Conservation (phyloP, 352 stramenopile species). For the Pythium myriotylum region DNA sequence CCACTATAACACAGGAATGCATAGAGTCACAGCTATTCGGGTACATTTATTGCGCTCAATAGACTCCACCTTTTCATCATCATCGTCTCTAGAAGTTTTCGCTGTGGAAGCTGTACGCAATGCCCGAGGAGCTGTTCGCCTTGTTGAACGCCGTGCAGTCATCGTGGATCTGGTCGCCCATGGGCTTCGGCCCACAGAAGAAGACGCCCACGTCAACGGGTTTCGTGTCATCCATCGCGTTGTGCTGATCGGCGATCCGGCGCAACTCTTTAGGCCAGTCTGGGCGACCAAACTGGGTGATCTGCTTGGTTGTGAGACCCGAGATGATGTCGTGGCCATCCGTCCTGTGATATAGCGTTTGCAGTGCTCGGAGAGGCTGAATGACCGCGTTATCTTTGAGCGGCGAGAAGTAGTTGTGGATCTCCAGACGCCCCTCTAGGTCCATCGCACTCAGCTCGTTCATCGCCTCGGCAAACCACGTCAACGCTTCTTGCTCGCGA, state of each 20-base stretch:
- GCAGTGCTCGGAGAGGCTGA: slow-evolving; percentile 62
- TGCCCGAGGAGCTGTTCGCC: slow-evolving; percentile 33
- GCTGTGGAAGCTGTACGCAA: slow-evolving; percentile 74
- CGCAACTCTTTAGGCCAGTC: slow-evolving; percentile 75
- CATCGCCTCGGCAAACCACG: slow-evolving; percentile 84
- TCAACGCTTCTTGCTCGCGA: slow-evolving; percentile 54
- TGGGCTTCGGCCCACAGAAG: slow-evolving; percentile 66
- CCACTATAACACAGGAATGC: too few relatives aligned
- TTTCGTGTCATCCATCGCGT: neutral
- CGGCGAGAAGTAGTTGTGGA: slow-evolving; percentile 86
- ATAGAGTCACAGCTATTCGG: too few relatives aligned
- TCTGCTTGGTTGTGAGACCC: slow-evolving; percentile 65
- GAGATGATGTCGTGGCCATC: slow-evolving; percentile 77
- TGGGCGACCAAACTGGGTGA: slow-evolving; percentile 74
- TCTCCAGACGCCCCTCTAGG: slow-evolving; percentile 71
- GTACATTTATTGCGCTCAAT: too few relatives aligned
- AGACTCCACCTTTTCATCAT: too few relatives aligned
- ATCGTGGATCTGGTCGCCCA: slow-evolving; percentile 61
- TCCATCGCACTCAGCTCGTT: slow-evolving; percentile 78
- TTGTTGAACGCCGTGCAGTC: slow-evolving; percentile 70
- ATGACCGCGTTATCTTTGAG: slow-evolving; percentile 62
- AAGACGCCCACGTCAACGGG: slow-evolving; percentile 77
- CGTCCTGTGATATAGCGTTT: slow-evolving; percentile 70
- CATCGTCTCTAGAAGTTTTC: slow-evolving; percentile 80
- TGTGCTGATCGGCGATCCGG: slow-evolving; percentile 36